Evolutionary conservation across 352 stramenopile genomes (phyloP), one percentile per base, ranked within the genome.

Genomic region (Peronospora tabacina): DNA sequence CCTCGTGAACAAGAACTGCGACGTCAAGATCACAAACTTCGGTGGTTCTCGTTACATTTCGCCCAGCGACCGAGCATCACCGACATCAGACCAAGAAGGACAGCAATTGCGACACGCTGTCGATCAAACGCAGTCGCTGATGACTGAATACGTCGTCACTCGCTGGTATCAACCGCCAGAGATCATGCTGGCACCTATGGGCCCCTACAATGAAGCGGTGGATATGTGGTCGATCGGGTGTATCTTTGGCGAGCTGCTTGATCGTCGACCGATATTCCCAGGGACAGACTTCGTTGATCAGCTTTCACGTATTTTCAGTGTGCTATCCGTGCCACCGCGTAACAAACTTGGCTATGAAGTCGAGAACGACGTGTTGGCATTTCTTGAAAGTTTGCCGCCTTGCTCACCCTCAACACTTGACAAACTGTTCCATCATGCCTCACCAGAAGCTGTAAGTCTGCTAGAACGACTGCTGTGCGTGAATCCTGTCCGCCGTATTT

Each of bases 181-280:
- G 69, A 86, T 94, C 44, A 87, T 92, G 74, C 49, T 94, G 20
- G 72, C 81, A n/a, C 78, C 81, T 19, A 87, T 85, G 16, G 78
- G 78, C 4, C 58, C 63, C 1, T 90, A 90, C 70, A 82, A 73
- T 44, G 74, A 90, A 32, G 75, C 82, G 15, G 71, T 90, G 35
- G 82, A 93, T 48, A 90, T 93, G 80, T 90, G 82, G 82, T 90
- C 77, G 0, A 85, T 93, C 29, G 82, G 82, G 17, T 93, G 82
- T 61, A 98, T 99, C 55, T 88, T 99, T 34, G 95, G 92, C 2
- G 95, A 95, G 55, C 61, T 95, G 42, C 66, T 95, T 1, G 84
- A 86, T 42, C 75, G 82, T 16, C 68, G 79, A 19, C 81, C 81
- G 24, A 63, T 91, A 35, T 90, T 90, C 43, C 76, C 81, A 4